phyloP scores from a whole-genome alignment of 2,329 filamentous ascomycete species.

The Pseudogymnoascus sp. region DNA sequence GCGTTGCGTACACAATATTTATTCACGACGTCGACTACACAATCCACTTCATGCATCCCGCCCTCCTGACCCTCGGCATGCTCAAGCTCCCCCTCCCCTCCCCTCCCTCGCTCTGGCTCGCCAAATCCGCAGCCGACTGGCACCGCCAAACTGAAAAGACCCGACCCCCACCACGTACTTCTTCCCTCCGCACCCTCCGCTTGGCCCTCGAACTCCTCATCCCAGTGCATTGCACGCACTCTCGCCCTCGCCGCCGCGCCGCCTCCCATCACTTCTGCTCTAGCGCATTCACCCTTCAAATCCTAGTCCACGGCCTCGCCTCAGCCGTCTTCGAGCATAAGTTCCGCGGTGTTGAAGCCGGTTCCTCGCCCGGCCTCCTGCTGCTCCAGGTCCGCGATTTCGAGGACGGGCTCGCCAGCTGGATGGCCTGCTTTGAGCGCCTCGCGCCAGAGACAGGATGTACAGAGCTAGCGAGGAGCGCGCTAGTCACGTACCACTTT shows the following conservation, averaged over 20 bases:
- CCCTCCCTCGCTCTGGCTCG: slow-evolving; percentile 18
- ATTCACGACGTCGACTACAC: slow-evolving; percentile 19
- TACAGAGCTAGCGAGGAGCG: slow-evolving; percentile 14
- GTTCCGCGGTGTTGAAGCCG: slow-evolving; percentile 17
- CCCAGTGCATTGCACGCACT: slow-evolving; percentile 15
- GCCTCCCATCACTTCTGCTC: slow-evolving; percentile 14
- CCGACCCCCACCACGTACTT: not conserved
- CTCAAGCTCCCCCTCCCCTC: slow-evolving; percentile 21
- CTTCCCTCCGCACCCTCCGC: slow-evolving; percentile 14
- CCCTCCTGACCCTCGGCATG: slow-evolving; percentile 17
- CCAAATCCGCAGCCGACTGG: slow-evolving; percentile 16
- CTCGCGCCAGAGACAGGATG: slow-evolving; percentile 13
- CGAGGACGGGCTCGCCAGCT: slow-evolving; percentile 16
- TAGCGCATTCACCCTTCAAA: slow-evolving; percentile 17
- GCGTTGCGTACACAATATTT: slow-evolving; percentile 20
- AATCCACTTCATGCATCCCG: slow-evolving; percentile 20
- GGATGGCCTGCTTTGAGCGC: slow-evolving; percentile 16
- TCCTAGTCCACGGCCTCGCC: slow-evolving; percentile 19
- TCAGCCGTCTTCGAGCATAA: slow-evolving; percentile 19
- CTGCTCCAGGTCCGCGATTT: slow-evolving; percentile 16
- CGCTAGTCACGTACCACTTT: slow-evolving; percentile 19
- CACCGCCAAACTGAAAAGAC: slow-evolving; percentile 12
- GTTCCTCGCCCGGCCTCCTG: slow-evolving; percentile 10
- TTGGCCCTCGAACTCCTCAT: slow-evolving; percentile 18
- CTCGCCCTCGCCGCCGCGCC: slow-evolving; percentile 13